Conservation (phyloP, 805 yeast species). For the Candida jianshihensis region DNA sequence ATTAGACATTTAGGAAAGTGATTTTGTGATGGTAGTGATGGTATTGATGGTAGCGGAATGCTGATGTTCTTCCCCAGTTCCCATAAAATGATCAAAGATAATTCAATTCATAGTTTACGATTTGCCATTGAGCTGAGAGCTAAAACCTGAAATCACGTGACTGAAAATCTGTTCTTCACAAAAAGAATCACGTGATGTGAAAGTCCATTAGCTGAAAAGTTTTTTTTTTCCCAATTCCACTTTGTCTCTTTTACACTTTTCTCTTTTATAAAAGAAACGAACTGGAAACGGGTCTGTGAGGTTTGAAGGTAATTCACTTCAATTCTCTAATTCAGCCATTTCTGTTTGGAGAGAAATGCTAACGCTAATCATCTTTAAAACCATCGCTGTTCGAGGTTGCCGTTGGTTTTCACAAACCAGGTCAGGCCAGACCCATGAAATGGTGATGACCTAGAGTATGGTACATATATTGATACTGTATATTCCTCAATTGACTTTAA, state of each 20-base stretch:
- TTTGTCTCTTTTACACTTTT: not conserved
- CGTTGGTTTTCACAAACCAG: slow-evolving; percentile 36
- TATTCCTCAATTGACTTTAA: too few species aligned
- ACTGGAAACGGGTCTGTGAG: not conserved
- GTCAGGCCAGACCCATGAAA: slow-evolving; percentile 79
- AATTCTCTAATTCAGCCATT: not conserved
- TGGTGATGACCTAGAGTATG: slow-evolving; percentile 93
- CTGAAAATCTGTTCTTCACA: not conserved
- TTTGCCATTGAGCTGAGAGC: too few species aligned
- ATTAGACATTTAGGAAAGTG: too few species aligned
- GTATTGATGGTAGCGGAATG: too few species aligned
- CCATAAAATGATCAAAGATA: too few species aligned
- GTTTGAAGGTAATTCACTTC: not conserved
- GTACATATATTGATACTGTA: slow-evolving; percentile 37
- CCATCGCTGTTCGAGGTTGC: slow-evolving; percentile 98
- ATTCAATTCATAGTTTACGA: too few species aligned
- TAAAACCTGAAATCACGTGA: too few species aligned
- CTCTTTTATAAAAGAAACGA: not conserved
- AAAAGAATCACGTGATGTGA: not conserved
- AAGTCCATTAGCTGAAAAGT: too few species aligned
- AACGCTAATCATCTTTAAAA: slow-evolving; percentile 52
- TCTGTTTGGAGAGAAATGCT: slow-evolving; percentile 1
- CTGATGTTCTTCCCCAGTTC: too few species aligned
- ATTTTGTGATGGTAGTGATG: too few species aligned
- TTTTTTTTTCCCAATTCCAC: not conserved